Conservation (phyloP, 768 basidiomycete genomes). For the Lactarius hengduanensis region DNA sequence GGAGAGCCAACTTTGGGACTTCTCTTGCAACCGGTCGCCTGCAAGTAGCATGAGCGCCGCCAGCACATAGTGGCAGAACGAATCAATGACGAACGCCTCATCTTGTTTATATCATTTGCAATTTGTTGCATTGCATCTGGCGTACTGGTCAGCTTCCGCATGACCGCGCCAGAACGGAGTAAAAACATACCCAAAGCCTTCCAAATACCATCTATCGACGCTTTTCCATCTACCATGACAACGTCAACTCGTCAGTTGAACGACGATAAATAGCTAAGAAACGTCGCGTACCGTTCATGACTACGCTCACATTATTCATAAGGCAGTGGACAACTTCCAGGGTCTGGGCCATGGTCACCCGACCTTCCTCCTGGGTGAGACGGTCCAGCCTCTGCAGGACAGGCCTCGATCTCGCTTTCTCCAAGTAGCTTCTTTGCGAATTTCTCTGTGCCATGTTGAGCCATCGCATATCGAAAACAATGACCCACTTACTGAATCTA, state of each 20-base stretch:
- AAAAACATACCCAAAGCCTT: neutral
- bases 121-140: neutral
- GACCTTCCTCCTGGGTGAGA: neutral
- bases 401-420: constrained; percentile 5
- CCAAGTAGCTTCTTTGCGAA: neutral
- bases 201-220: neutral
- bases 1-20: no score
- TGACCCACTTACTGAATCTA: neutral
- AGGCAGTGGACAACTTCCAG: neutral
- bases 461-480: neutral
- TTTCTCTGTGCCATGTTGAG: neutral
- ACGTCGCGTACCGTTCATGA: no score
- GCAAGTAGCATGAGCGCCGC: neutral
- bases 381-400: neutral
- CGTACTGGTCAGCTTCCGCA: neutral
- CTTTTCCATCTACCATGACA: neutral
- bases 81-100: neutral
- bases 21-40: neutral
- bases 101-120: neutral
- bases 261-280: neutral
- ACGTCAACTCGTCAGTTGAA: neutral
- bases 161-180: neutral
- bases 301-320: no score
- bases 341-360: neutral
- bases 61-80: neutral